These are phyloP conservation scores for Raffaelea ambrosiae DNA, from an alignment of 2,329 filamentous ascomycete species.

Conservation along the genomic window DNA sequence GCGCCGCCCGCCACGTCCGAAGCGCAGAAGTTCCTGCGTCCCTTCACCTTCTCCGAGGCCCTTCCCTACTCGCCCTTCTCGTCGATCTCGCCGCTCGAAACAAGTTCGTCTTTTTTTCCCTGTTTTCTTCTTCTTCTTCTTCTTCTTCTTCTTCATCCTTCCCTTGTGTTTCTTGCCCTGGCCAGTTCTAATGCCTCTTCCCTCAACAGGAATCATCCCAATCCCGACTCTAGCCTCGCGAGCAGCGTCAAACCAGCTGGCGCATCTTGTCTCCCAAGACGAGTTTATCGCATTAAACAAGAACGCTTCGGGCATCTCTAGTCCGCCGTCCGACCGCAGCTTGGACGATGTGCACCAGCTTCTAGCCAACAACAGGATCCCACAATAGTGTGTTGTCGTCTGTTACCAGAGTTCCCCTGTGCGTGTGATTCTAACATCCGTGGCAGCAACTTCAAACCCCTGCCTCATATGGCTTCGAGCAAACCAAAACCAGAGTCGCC, in stretches of 20 bases:
- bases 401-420: neutral
- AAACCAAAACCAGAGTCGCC: conserved; percentile 12
- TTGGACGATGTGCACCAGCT: conserved; percentile 68
- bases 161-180: conserved; percentile 1
- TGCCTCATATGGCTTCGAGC: conserved; percentile 23
- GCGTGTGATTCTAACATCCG: neutral
- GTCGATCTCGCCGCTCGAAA: conserved; percentile 69
- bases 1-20: conserved; percentile 7
- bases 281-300: conserved; percentile 62
- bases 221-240: conserved; percentile 52
- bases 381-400: conserved; percentile 49
- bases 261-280: conserved; percentile 40
- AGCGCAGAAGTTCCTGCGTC: conserved; percentile 22
- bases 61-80: conserved; percentile 77
- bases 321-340: conserved; percentile 43
- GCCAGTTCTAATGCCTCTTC: neutral
- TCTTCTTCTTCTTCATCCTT: neutral
- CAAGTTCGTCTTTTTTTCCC: conserved; percentile 49
- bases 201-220: conserved; percentile 55
- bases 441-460: conserved; percentile 48
- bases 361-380: conserved; percentile 57
- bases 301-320: conserved; percentile 41
- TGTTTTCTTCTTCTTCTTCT: conserved; percentile 9
- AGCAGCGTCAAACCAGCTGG: conserved; percentile 41
- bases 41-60: conserved; percentile 63